Evolutionary conservation across 768 basidiomycete species (phyloP), one percentile per base, ranked within the genome.

Genomic region (Lactarius quietus): DNA sequence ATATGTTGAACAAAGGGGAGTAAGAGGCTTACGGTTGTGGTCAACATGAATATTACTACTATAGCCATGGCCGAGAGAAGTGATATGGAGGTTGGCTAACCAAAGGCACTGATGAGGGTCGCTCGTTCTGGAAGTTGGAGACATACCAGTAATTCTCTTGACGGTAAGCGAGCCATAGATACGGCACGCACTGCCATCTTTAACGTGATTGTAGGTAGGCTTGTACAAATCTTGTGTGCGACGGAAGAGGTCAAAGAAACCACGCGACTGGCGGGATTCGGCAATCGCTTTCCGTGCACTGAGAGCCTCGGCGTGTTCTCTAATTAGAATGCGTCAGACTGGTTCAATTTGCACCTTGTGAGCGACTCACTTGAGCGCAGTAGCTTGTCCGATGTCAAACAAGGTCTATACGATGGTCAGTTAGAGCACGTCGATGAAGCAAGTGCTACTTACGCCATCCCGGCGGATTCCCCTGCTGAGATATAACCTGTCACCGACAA

Each of bases 31-130:
- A 96, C 95, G 75, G 9, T 74, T 83, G 72, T 99, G 96, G 69
- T 92, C 90, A 7, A 95, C 90, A 74, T 98, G 95, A 63, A 92
- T 83, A 65, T 82, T 81, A 68, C 91, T 93, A 53, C 88, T 81
- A 72, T 99, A 99, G 28, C 96, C 96, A 75, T 99, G 96, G 0
- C 96, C 96, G 10, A 95, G 81, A 0, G 93, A 93, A 2, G 96
- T 99, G 51, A 99, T 83, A 72, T 99, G 96, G 59, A 99, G 75
- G 73, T 99, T 99, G 6, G 90, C 92, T 88, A 63, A 45, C 20
- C 51, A n/a, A 33, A 41, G 28, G 9, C 6, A 55, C 9, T 59
- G 35, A 54, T 12, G 48, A 23, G 31, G 3, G 36, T 10, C 17
- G 35, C n/a, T n/a, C 15, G 26, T 10, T 23, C 3, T 3, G 7